Evolutionary conservation across 2,329 filamentous ascomycete species (phyloP).

Genomic region (Fusarium hainanense): DNA sequence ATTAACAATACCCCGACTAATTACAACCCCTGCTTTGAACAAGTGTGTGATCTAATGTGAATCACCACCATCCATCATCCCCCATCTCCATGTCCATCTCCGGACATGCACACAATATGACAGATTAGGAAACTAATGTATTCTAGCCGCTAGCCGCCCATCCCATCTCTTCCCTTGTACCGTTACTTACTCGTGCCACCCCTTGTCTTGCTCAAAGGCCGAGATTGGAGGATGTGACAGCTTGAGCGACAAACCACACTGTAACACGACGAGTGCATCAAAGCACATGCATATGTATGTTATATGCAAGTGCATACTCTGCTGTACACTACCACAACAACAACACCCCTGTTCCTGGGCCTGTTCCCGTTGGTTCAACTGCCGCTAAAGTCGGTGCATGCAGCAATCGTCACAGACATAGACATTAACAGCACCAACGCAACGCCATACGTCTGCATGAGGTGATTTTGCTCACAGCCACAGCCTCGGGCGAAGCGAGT

Average conservation of each 20-base stretch:
- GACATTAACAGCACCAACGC: slow-evolving; percentile 9
- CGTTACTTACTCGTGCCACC: slow-evolving; percentile 19
- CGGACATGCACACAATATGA: slow-evolving; percentile 27
- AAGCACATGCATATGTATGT: slow-evolving; percentile 25
- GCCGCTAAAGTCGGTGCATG: slow-evolving; percentile 33
- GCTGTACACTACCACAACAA: background rate
- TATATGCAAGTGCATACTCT: slow-evolving; percentile 9
- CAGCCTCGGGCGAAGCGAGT: slow-evolving; percentile 2
- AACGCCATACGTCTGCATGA: slow-evolving; percentile 32
- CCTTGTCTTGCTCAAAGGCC: slow-evolving; percentile 5
- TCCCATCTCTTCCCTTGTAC: background rate
- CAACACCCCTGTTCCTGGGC: slow-evolving; percentile 7
- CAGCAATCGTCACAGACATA: slow-evolving; percentile 36
- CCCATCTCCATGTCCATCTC: slow-evolving; percentile 2
- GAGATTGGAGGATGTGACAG: slow-evolving; percentile 40
- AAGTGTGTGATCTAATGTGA: slow-evolving; percentile 28
- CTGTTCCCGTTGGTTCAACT: slow-evolving; percentile 24
- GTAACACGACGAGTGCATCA: slow-evolving; percentile 23
- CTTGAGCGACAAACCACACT: slow-evolving; percentile 5
- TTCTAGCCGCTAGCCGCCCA: slow-evolving; percentile 28
- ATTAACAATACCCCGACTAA: background rate
- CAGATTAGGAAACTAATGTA: slow-evolving; percentile 27
- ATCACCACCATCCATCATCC: slow-evolving; percentile 5
- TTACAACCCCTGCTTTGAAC: slow-evolving; percentile 18
- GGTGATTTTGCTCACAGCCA: slow-evolving; percentile 10